Conservation (phyloP, 441 rosid species). For the Oxalis stricta region DNA sequence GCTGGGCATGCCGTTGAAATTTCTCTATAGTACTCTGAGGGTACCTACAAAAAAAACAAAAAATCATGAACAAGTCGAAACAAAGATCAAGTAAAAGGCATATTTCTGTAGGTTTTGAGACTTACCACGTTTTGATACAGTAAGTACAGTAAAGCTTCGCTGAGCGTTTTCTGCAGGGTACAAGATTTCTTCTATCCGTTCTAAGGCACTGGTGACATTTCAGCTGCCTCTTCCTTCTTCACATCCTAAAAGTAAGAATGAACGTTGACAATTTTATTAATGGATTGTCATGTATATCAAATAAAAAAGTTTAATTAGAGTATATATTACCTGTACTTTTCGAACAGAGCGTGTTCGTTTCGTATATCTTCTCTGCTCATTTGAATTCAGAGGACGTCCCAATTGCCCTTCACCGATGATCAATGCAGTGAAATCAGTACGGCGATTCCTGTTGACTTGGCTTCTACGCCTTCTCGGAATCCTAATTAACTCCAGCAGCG, state of each 20-base stretch:
- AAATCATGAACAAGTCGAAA: neutral
- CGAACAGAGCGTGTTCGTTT: no score
- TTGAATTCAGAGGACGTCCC: no score
- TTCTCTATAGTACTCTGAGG: constrained; percentile 37
- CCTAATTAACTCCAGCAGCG: no score
- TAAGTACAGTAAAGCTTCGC: constrained; percentile 43
- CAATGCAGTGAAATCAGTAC: no score
- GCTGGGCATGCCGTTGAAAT: constrained; percentile 50
- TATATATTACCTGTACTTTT: no score
- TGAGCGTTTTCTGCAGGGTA: constrained; percentile 50
- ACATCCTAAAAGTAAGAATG: constrained; percentile 16
- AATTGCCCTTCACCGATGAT: no score
- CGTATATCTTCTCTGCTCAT: no score
- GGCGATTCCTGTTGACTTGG: no score
- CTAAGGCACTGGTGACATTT: constrained; percentile 81
- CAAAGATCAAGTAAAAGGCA: neutral
- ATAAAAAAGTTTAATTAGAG: no score
- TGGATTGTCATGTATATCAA: no score
- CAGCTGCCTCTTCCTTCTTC: constrained; percentile 8
- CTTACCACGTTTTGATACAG: constrained; percentile 66
- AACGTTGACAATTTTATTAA: constrained; percentile 3
- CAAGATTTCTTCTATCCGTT: constrained; percentile 40
- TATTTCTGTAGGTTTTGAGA: neutral
- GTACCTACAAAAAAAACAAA: constrained; percentile 34
- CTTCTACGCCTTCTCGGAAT: no score